Conservation (phyloP, 495 filamentous ascomycete species). For the Mycothermus thermophilus region DNA sequence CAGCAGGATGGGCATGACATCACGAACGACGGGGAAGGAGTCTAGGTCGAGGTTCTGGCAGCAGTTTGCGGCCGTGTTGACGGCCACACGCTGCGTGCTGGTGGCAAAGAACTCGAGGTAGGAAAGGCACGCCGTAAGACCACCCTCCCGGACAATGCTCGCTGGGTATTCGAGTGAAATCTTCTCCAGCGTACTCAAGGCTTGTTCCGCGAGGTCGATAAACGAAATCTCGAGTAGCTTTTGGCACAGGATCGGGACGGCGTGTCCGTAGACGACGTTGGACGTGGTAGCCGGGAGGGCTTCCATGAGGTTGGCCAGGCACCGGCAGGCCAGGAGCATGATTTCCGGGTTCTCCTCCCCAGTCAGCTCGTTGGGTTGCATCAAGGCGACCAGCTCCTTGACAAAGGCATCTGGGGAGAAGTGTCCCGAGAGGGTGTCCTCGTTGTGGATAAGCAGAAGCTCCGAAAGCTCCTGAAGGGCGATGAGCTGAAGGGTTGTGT, state of each 20-base stretch:
- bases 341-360: constrained; percentile 93
- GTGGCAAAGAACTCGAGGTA: constrained; percentile 98
- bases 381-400: constrained; percentile 82
- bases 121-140: constrained; percentile 80
- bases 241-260: constrained; percentile 83
- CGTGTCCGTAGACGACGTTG: constrained; percentile 91
- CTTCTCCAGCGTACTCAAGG: constrained; percentile 89
- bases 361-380: constrained; percentile 74
- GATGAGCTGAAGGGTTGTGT: constrained; percentile 78
- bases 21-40: constrained; percentile 71
- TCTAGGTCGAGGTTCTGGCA: constrained; percentile 92
- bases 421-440: constrained; percentile 90
- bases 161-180: constrained; percentile 95
- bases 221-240: constrained; percentile 91
- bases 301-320: constrained; percentile 96
- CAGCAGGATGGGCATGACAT: constrained; percentile 90
- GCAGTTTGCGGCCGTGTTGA: constrained; percentile 94
- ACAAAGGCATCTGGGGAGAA: constrained; percentile 91
- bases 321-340: constrained; percentile 93
- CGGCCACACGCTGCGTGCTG: constrained; percentile 88
- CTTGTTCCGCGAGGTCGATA: constrained; percentile 95
- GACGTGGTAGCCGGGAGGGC: constrained; percentile 82
- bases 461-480: constrained; percentile 90
- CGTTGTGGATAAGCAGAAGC: constrained; percentile 82
- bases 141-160: constrained; percentile 91